Base-by-base conservation (phyloP, 495 filamentous ascomycete species). In the Aspergillus taichungensis region DNA sequence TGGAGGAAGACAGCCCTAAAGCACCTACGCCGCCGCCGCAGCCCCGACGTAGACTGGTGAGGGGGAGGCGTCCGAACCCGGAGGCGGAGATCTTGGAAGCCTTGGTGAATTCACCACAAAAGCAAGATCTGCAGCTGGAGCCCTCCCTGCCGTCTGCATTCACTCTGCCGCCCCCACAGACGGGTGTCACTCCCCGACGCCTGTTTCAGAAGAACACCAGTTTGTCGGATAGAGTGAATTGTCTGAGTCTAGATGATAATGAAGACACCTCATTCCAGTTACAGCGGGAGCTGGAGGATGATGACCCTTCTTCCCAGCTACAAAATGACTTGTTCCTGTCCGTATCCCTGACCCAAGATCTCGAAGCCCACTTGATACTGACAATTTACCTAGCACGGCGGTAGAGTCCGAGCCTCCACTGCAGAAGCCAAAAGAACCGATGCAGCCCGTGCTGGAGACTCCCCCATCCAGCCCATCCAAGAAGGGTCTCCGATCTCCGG, bases 391-490 rank as follows among this genome's bases (percentile, higher is more conserved):
- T 18, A 65, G 62, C 10, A 41, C 47, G 6, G 37, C 52, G 9
- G 40, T 46, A 24, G 52, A 52, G 11, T 32, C 24, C 37, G 43
- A 45, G 64, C 66, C 40, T 61, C 66, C 45, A 13, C 27, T 32
- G 8, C 40, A 32, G 30, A 51, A 45, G 46, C 33, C 47, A 46
- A 54, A 35, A 42, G 37, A 24, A 24, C 9, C 34, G 44, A 55
- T 35, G 46, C 18, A 29, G 33, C 43, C 27, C 44, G 46, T 39
- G 29, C 55, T 52, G 47, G 54, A 53, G 54, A 75, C 67, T 50
- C 75, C 68, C 28, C 69, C 73, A 30, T 37, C 57, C 18, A 77
- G 66, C 40, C 73, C 75, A 28, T 57, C 64, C 0, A 74, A 69
- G 45, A 43, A 47, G 7, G 49, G 49, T 8, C 60, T 79, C 8